Percentiles rank a stretch among this genome's conserved stretches.
Conservation (phyloP, 768 basidiomycete genomes). For the Lactarius evosmus region DNA sequence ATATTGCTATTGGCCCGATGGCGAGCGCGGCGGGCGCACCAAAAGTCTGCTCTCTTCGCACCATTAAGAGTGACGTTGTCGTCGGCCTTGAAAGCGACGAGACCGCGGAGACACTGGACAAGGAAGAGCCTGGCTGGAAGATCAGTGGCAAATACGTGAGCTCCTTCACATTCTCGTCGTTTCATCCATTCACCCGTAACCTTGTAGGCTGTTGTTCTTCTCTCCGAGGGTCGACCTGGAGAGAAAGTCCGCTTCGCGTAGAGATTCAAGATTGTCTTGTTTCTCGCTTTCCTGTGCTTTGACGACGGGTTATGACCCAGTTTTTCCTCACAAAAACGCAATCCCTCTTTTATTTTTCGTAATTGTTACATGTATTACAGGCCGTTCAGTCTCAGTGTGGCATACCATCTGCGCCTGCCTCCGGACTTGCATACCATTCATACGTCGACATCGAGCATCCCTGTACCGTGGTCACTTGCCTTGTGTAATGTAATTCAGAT, state of each 20-base stretch:
- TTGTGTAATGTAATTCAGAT: constrained; percentile 13
- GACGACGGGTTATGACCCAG: not conserved
- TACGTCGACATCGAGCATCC: not conserved
- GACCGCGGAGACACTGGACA: constrained; percentile 75
- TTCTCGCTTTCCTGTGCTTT: not conserved
- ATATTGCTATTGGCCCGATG: constrained; percentile 89
- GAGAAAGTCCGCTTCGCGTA: constrained; percentile 80
- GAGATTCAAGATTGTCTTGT: constrained; percentile 1
- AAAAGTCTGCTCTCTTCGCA: constrained; percentile 79
- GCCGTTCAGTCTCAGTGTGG: not conserved
- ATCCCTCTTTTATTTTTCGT: constrained; percentile 18
- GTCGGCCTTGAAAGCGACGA: constrained; percentile 78
- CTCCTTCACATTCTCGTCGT: constrained; percentile 25
- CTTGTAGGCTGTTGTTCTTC: constrained; percentile 74
- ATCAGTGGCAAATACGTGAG: constrained; percentile 95
- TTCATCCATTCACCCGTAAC: constrained; percentile 5
- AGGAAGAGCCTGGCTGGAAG: constrained; percentile 91
- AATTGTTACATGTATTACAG: constrained; percentile 18
- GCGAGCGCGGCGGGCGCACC: constrained; percentile 86
- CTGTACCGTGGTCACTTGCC: not conserved
- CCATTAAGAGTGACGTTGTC: constrained; percentile 94
- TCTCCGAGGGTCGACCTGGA: constrained; percentile 85
- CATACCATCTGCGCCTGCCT: not conserved
- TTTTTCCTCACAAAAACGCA: constrained; percentile 5
- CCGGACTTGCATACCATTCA: constrained; percentile 9